Conservation (phyloP, 352 stramenopile species). For the Pythium apleroticum region DNA sequence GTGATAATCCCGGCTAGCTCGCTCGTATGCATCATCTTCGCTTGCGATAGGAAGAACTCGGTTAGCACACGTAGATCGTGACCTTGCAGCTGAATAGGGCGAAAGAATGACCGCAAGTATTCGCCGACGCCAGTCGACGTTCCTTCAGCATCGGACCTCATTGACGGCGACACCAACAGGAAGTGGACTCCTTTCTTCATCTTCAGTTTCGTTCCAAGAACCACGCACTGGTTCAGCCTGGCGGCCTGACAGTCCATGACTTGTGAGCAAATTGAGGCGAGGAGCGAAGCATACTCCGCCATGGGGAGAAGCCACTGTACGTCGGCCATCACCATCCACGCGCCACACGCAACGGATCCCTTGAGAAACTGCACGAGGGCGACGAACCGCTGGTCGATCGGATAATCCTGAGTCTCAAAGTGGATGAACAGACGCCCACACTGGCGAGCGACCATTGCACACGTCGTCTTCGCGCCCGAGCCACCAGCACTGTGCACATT, state of each 20-base stretch:
- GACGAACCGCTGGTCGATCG: constrained; percentile 23
- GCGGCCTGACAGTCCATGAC: constrained; percentile 40
- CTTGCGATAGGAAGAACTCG: constrained; percentile 41
- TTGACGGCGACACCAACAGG: constrained; percentile 9
- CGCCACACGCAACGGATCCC: constrained; percentile 45
- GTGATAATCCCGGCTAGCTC: constrained; percentile 40
- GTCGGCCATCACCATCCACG: constrained; percentile 50
- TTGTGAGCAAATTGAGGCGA: constrained; percentile 46
- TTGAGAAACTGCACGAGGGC: constrained; percentile 46
- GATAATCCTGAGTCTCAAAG: constrained; percentile 36
- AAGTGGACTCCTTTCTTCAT: constrained; percentile 55
- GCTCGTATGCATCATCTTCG: constrained; percentile 36
- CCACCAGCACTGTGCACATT: constrained; percentile 39
- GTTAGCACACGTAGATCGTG: constrained; percentile 44
- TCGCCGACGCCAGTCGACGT: background rate
- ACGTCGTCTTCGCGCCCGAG: constrained; percentile 50
- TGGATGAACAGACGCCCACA: constrained; percentile 52
- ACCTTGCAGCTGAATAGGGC: constrained; percentile 30
- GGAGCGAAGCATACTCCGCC: constrained; percentile 23
- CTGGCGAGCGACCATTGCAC: constrained; percentile 34
- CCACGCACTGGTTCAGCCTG: constrained; percentile 37
- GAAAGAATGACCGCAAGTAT: constrained; percentile 43
- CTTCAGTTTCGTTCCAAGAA: constrained; percentile 44
- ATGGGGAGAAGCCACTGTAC: constrained; percentile 33
- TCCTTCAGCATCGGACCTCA: too few relatives aligned